Evolutionary conservation across 2,329 filamentous ascomycete species (phyloP), one percentile per base, ranked within the genome.

Genomic region (Paecilomyces sp.): DNA sequence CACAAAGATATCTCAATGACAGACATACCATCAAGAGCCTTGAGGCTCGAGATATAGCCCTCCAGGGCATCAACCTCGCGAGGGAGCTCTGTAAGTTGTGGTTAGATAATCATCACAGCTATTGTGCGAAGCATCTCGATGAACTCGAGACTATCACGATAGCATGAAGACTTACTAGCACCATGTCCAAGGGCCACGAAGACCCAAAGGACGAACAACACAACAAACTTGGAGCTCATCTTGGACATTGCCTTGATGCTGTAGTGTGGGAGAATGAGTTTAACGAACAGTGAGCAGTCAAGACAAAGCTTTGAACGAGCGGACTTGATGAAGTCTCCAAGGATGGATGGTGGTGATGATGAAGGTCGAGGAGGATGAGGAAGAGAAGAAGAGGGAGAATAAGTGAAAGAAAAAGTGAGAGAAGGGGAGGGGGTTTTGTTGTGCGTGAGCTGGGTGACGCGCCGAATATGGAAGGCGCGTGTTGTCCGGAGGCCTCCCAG

Each of bases 201-300:
- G n/a, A 66, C 55, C 62, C 66, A 62, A 47, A 67, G 53, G 60
- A 64, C 61, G 30, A 70, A 13, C 15, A 66, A 58, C 25, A 70
- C 47, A 15, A 65, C 31, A 18, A 62, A 41, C 58, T 67, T 66
- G 56, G 57, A 18, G 54, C 51, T 59, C 54, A 63, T 61, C 18
- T 51, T 65, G 41, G 51, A 51, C 31, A 30, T 53, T 34, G n/a
- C 8, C 15, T 47, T 47, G 41, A 47, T 18, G 41, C 8, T 47
- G 31, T 36, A 57, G 34, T 58, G 60, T 51, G 28, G 57, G 59
- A 55, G 58, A 41, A 64, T 62, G 25, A 25, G 28, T 8, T 18
- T 47, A 47, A 22, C n/a, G n/a, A 47, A 9, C n/a, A 47, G 41
- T 47, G 41, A 6, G 18, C 41, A 47, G 41, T 47, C n/a, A 47